Percentiles rank a stretch among this genome's conserved stretches.
phyloP scores from a whole-genome alignment of 176 grass and related monocot species.

The Poa pratensis region DNA sequence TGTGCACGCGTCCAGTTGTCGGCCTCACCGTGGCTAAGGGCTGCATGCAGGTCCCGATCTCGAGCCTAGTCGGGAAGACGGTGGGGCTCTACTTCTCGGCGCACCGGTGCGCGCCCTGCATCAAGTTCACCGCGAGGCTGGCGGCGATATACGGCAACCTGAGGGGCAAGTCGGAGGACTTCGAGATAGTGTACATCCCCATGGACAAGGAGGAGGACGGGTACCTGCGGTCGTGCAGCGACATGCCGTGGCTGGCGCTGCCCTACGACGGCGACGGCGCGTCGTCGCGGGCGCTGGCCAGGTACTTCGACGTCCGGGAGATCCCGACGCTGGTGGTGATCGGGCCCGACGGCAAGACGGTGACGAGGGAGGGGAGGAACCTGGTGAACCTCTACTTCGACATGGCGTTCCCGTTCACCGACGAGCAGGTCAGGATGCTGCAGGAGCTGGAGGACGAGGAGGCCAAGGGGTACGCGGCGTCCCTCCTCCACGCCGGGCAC shows the following conservation, averaged over 20 bases:
- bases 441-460: conserved; percentile 58
- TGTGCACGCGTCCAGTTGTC: conserved; percentile 36
- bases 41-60: conserved; percentile 74
- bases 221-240: conserved; percentile 46
- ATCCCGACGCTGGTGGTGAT: conserved; percentile 69
- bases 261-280: conserved; percentile 46
- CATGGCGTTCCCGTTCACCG: conserved; percentile 74
- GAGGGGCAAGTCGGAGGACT: conserved; percentile 44
- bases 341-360: conserved; percentile 73
- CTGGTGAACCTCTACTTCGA: conserved; percentile 77
- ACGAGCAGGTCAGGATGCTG: conserved; percentile 51
- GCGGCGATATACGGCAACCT: conserved; percentile 53
- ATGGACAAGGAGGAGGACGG: conserved; percentile 72
- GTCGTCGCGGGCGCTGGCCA: conserved; percentile 53
- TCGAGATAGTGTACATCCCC: conserved; percentile 68
- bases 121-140: conserved; percentile 66
- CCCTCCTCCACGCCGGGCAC: conserved; percentile 52
- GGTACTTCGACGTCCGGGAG: conserved; percentile 69
- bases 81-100: conserved; percentile 70
- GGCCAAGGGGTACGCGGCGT: conserved; percentile 57
- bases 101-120: conserved; percentile 49
- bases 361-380: conserved; percentile 68
- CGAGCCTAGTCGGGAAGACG: conserved; percentile 65
- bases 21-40: conserved; percentile 50
- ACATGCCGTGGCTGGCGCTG: conserved; percentile 71